These are phyloP conservation scores for Inga leiocalycina DNA, from an alignment of 306 rosid species.

Conservation along the genomic window DNA sequence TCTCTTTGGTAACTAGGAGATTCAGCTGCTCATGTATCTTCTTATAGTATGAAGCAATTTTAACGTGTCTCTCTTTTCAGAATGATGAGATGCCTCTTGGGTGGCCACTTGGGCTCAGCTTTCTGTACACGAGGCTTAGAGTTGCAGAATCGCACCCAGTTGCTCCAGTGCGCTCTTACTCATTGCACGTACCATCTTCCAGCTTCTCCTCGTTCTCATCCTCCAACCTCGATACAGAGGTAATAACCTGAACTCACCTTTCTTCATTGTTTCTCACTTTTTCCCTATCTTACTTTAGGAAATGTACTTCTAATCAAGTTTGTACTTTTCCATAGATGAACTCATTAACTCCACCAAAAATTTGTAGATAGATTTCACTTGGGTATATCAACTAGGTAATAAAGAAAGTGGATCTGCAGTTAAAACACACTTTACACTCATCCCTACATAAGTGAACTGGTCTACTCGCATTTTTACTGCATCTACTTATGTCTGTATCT, in stretches of 20 bases:
- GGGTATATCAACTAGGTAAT: not conserved
- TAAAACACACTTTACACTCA: not conserved
- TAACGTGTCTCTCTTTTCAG: conserved; percentile 39
- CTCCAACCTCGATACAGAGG: conserved; percentile 89
- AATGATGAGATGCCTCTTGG: conserved; percentile 56
- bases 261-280: conserved; percentile 7
- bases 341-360: not conserved
- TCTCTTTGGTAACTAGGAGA: not conserved
- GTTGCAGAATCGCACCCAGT: conserved; percentile 46
- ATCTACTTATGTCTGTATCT: not conserved
- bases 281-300: not conserved
- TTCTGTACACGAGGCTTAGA: conserved; percentile 58
- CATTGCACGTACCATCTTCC: conserved; percentile 48
- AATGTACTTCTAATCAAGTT: not conserved
- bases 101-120: conserved; percentile 88
- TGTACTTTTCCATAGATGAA: conserved; percentile 6
- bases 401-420: not conserved
- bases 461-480: not conserved
- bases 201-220: conserved; percentile 85
- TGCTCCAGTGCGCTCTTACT: conserved; percentile 37
- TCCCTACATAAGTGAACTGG: not conserved
- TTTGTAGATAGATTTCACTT: not conserved
- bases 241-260: conserved; percentile 27
- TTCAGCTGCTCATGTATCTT: not conserved
- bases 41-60: conserved; percentile 2